Conservation (phyloP, 768 basidiomycete species). For the Macrolepiota fuliginosa region DNA sequence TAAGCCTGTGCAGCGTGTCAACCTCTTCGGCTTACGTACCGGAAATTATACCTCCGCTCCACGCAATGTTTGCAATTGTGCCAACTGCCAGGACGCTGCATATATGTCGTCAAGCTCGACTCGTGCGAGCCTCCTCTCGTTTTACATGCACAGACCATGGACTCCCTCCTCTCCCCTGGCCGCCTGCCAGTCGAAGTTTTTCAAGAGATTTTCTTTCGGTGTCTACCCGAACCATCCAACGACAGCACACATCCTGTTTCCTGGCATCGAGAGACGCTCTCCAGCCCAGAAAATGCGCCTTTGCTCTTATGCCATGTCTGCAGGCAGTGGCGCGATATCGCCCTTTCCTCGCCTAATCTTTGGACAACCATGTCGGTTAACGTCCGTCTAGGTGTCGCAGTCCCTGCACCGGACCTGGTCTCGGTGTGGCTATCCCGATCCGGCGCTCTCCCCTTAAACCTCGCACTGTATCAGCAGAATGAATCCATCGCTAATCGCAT, state of each 20-base stretch:
- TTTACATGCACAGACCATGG: background rate
- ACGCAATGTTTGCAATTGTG: slow-evolving; percentile 5
- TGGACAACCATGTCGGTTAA: slow-evolving; percentile 37
- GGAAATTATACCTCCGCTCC: slow-evolving; percentile 1
- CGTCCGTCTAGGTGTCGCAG: slow-evolving; percentile 26
- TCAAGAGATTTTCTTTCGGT: slow-evolving; percentile 16
- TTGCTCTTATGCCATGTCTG: slow-evolving; percentile 41
- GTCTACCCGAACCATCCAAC: slow-evolving; percentile 15
- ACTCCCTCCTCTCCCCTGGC: background rate
- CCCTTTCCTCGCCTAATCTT: slow-evolving; percentile 33
- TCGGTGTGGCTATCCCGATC: slow-evolving; percentile 32
- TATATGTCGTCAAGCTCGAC: slow-evolving; percentile 2
- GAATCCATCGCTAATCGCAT: slow-evolving; percentile 28
- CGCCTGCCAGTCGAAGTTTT: slow-evolving; percentile 9
- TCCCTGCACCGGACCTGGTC: slow-evolving; percentile 27
- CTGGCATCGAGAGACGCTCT: slow-evolving; percentile 14
- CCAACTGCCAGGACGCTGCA: background rate
- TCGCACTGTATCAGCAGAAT: slow-evolving; percentile 31
- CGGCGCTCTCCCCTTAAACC: slow-evolving; percentile 27
- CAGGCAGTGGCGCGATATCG: slow-evolving; percentile 38
- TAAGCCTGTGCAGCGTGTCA: slow-evolving; percentile 5
- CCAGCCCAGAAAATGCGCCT: slow-evolving; percentile 22
- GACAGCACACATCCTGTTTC: slow-evolving; percentile 13
- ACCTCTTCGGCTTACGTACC: slow-evolving; percentile 9
- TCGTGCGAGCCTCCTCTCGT: background rate